Evolutionary conservation across 129 eudicot genomes (phyloP).

Genomic region (Flaveria robusta): DNA sequence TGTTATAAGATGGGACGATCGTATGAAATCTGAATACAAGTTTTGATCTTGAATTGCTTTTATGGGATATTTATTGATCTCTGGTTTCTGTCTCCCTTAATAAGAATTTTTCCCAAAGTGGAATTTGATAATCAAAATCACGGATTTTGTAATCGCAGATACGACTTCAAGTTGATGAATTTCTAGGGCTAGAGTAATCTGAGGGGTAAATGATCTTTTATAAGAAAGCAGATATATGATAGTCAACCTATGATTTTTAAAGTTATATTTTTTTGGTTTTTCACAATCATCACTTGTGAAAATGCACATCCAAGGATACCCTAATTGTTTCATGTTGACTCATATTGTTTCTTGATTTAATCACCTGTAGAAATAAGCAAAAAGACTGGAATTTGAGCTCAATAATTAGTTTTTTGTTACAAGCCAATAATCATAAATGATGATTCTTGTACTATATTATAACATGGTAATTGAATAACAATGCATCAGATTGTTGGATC

Average conservation of each 20-base stretch:
- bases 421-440: background rate
- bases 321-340: background rate
- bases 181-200: too few species aligned
- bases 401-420: too few species aligned
- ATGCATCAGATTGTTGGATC: conserved; percentile 13
- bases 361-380: too few species aligned
- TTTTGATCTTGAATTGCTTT: background rate
- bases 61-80: background rate
- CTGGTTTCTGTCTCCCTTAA: background rate
- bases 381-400: too few species aligned
- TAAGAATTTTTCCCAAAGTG: background rate
- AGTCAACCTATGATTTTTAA: background rate
- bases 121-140: background rate
- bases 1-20: background rate
- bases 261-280: background rate
- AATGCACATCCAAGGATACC: background rate
- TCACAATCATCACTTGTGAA: background rate
- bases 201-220: too few species aligned
- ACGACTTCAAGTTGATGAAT: too few species aligned
- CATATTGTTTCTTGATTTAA: background rate
- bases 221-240: background rate
- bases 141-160: too few species aligned
- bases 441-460: background rate
- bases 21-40: conserved; percentile 6
- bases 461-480: conserved; percentile 6